phyloP scores from a whole-genome alignment of 2,329 filamentous ascomycete species.

The Hypoxylon rubiginosum region DNA sequence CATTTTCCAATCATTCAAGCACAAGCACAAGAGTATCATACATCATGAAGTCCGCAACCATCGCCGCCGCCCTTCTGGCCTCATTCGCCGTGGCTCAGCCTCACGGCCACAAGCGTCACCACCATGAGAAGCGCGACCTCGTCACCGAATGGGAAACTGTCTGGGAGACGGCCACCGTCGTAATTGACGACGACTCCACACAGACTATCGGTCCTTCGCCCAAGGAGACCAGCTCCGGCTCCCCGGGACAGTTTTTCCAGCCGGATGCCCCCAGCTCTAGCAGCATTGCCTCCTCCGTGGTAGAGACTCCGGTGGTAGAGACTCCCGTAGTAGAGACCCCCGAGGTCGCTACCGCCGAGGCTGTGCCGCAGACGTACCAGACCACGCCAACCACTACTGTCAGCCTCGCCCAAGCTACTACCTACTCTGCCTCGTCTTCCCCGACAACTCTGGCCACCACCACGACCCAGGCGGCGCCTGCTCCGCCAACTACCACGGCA shows the following conservation, averaged over 20 bases:
- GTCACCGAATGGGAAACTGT: conserved; percentile 62
- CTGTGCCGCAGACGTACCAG: conserved; percentile 38
- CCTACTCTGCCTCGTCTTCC: conserved; percentile 36
- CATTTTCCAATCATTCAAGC: conserved; percentile 25
- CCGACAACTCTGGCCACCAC: conserved; percentile 32
- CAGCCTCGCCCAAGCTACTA: conserved; percentile 39
- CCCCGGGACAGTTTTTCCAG: conserved; percentile 54
- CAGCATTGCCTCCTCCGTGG: conserved; percentile 13
- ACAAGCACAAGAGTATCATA: conserved; percentile 41
- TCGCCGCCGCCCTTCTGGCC: conserved; percentile 60
- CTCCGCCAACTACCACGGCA: conserved; percentile 28
- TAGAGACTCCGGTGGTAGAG: no score
- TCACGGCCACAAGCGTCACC: conserved; percentile 57
- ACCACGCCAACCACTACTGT: conserved; percentile 46
- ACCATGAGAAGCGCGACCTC: conserved; percentile 58
- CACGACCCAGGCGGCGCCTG: conserved; percentile 31
- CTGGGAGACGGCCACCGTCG: conserved; percentile 66
- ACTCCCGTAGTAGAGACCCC: not conserved
- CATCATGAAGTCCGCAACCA: conserved; percentile 62
- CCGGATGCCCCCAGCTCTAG: conserved; percentile 42
- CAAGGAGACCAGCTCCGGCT: conserved; percentile 28
- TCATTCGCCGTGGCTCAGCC: conserved; percentile 65
- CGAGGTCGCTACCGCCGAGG: not conserved
- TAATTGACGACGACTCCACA: conserved; percentile 65
- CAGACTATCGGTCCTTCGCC: conserved; percentile 57